Evolutionary conservation across 129 eudicot species (phyloP).

Genomic region (Helianthus tuberosus): DNA sequence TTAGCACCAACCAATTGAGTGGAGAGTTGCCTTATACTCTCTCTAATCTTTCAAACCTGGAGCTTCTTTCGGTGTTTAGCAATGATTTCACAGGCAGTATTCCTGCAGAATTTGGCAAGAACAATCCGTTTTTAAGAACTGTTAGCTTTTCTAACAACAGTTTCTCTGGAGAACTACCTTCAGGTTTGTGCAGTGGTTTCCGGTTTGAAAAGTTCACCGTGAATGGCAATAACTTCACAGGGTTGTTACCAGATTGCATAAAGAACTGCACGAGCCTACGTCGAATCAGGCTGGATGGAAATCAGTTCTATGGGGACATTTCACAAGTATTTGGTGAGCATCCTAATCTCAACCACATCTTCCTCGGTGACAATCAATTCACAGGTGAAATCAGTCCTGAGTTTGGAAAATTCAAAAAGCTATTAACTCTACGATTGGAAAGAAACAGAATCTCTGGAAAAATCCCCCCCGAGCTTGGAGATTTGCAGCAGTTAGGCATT

Average conservation of each 20-base stretch:
- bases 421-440: slow-evolving; percentile 61
- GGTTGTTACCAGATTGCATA: slow-evolving; percentile 60
- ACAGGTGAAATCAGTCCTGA: slow-evolving; percentile 53
- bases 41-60: slow-evolving; percentile 48
- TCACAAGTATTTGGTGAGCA: slow-evolving; percentile 63
- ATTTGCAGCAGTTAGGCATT: slow-evolving; percentile 42
- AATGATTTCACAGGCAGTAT: slow-evolving; percentile 54
- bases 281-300: slow-evolving; percentile 65
- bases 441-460: slow-evolving; percentile 64
- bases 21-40: slow-evolving; percentile 66
- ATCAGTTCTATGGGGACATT: slow-evolving; percentile 61
- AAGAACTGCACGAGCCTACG: slow-evolving; percentile 48
- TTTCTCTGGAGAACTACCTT: slow-evolving; percentile 58
- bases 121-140: slow-evolving; percentile 40
- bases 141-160: slow-evolving; percentile 82
- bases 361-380: slow-evolving; percentile 53
- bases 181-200: slow-evolving; percentile 48
- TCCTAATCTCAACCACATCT: slow-evolving; percentile 43
- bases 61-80: slow-evolving; percentile 42
- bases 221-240: slow-evolving; percentile 53
- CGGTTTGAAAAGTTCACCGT: slow-evolving; percentile 46
- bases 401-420: slow-evolving; percentile 55
- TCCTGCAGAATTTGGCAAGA: slow-evolving; percentile 60
- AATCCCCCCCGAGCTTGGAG: slow-evolving; percentile 70
- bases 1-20: slow-evolving; percentile 48